Base-by-base conservation (phyloP, 2,329 filamentous ascomycete genomes). In the Exophiala viscosa region DNA sequence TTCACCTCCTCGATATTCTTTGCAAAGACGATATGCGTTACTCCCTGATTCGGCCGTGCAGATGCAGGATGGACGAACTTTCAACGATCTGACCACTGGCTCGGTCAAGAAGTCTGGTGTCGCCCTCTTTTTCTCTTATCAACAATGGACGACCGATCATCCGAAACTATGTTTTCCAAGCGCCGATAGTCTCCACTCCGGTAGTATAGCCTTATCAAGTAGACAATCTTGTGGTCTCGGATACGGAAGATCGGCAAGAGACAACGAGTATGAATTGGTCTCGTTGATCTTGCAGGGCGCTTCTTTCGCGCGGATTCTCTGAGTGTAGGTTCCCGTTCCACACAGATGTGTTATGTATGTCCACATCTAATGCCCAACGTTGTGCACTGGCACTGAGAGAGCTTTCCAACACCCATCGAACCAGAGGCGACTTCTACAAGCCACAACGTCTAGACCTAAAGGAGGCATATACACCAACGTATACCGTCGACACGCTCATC, bases 381-480 rank as follows among this genome's bases (percentile, higher is more conserved):
- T 14, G 20, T 23, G 20, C 20, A 23, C 3, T 6, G 6, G 20
- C 20, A 23, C 6, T 23, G 20, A 6, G 20, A 23, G 3, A 23
- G 20, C 20, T 23, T 23, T 23, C 3, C 20, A 23, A 23, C 20
- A 6, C 6, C 20, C 20, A 23, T 23, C 6, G 20, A 6, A 23
- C 20, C 20, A 23, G 3, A 23, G 20, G 20, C 20, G 20, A 23
- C 20, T 23, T 23, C 20, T 23, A 6, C 20, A 23, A 23, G 20
- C 20, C 20, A 23, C 20, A 3, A 23, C 6, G 20, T 23, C 20
- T 23, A 23, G 3, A 23, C 20, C 20, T 6, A 23, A 23, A 23
- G 20, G 6, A 23, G 20, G 20, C 2, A 68, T 83, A 1, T 66
- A 78, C 8, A 47, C 45, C 34, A 57, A 50, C 14, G 20, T 18